Evolutionary conservation across 768 basidiomycete species (phyloP).

Genomic region (Suillus hirtellus): DNA sequence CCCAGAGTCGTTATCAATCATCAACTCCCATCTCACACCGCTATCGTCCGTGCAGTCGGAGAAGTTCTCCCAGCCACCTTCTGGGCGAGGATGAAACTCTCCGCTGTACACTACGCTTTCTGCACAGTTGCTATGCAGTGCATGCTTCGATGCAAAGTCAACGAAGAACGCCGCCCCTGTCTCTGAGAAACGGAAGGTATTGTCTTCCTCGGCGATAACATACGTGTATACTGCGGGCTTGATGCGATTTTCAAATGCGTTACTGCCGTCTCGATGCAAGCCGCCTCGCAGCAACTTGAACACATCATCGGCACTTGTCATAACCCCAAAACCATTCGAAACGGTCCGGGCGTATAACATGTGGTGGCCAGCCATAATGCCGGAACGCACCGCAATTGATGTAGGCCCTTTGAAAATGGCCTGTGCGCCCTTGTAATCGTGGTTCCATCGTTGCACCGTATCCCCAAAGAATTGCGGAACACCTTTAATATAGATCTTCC

Average conservation of each 20-base stretch:
- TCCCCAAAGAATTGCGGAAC: constrained; percentile 61
- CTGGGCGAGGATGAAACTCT: constrained; percentile 77
- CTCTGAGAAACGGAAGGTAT: constrained; percentile 80
- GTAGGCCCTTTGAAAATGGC: constrained; percentile 65
- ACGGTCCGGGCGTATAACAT: constrained; percentile 73
- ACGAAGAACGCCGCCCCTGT: constrained; percentile 87
- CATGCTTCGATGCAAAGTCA: constrained; percentile 86
- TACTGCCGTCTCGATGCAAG: constrained; percentile 17
- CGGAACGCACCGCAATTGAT: constrained; percentile 62
- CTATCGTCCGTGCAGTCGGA: constrained; percentile 53
- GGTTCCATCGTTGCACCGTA: constrained; percentile 65
- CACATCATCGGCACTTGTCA: constrained; percentile 50
- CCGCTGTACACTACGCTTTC: constrained; percentile 69
- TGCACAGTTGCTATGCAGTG: constrained; percentile 75
- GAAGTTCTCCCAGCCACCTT: constrained; percentile 67
- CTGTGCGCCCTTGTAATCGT: constrained; percentile 66
- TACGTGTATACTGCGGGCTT: constrained; percentile 88
- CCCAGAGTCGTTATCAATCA: constrained; percentile 85
- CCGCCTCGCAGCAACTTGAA: constrained; percentile 53
- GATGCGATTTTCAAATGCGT: constrained; percentile 45
- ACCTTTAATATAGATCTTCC: constrained; percentile 70
- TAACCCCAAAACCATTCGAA: constrained; percentile 60
- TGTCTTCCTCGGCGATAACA: constrained; percentile 73
- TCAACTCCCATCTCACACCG: constrained; percentile 72
- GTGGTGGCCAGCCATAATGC: constrained; percentile 71